Conservation (phyloP, 192 early-diverging fungal genomes). For the Paraglomus occultum region DNA sequence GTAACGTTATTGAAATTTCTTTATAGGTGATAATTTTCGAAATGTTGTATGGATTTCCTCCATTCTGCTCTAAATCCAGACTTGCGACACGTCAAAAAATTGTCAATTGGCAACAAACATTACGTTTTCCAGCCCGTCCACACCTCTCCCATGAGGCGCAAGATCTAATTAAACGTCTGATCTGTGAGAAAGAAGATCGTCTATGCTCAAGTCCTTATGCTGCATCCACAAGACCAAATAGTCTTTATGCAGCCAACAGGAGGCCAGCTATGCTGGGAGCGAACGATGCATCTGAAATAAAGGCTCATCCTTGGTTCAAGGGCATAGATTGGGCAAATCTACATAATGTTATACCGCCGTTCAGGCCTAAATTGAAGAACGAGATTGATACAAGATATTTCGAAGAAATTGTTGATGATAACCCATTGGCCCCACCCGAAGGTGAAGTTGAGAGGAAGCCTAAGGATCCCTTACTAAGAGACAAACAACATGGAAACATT, state of each 20-base stretch:
- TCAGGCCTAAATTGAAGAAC: conserved; percentile 74
- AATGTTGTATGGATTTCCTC: conserved; percentile 73
- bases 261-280: conserved; percentile 34
- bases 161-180: conserved; percentile 57
- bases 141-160: conserved; percentile 52
- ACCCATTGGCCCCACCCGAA: conserved; percentile 44
- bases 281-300: conserved; percentile 72
- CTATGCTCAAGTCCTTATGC: conserved; percentile 41
- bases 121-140: conserved; percentile 58
- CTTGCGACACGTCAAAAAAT: conserved; percentile 67
- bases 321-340: conserved; percentile 72
- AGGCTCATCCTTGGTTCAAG: conserved; percentile 72
- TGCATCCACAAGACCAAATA: conserved; percentile 38
- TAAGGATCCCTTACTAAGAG: conserved; percentile 40
- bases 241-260: conserved; percentile 32
- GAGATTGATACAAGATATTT: conserved; percentile 93
- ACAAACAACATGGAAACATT: conserved; percentile 46
- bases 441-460: conserved; percentile 42
- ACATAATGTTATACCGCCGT: conserved; percentile 61
- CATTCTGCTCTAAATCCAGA: conserved; percentile 57
- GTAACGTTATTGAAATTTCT: neutral
- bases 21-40: conserved; percentile 62
- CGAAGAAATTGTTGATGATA: conserved; percentile 58
- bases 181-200: conserved; percentile 59
- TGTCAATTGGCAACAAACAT: conserved; percentile 60